Evolutionary conservation across 345 rosid species (phyloP), one percentile per base, ranked within the genome.

Genomic region (Rhodamnia argentea): DNA sequence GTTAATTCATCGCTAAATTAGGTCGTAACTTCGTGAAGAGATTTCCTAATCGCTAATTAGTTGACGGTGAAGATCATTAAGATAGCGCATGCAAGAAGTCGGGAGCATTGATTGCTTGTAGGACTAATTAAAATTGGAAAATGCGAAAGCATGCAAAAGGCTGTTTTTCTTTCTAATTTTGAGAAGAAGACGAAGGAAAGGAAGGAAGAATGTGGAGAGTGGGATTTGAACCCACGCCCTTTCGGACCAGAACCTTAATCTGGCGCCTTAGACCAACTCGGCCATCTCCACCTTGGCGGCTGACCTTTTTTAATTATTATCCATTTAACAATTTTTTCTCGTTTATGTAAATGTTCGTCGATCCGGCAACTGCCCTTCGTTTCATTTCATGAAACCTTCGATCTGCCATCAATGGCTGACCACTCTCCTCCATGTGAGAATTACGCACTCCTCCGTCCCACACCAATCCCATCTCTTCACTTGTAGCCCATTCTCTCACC

Each of bases 201-300:
- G 1, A 27, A 16, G 11, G 13, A 64, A 32, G 24, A 5, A 32
- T 92, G 98, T 97, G 91, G 96, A 95, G 93, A 93, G 95, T 95
- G 98, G 96, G 97, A 94, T 97, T 97, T 92, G 95, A 95, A 97
- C 96, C 97, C 96, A 94, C 96, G 96, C 94, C 96, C 96, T 95
- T 94, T 95, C 98, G 96, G 96, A 98, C 98, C 96, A 95, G 98
- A 94, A 95, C 99, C 99, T 94, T 94, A 95, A 96, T 94, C 98
- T 94, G 96, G 96, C 98, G 97, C 98, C 99, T 95, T 94, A 93
- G 95, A 94, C 99, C 97, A 95, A 97, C 98, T 94, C 98, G 95
- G 98, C 98, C 99, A 94, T 94, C 93, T 92, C 95, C 92, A 96
- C 97, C 53, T 53, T 40, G 15, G 78, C 16, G 78, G 78, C 11